Conservation (phyloP, 73 alveolate species). For the Uronychia binucleata region DNA sequence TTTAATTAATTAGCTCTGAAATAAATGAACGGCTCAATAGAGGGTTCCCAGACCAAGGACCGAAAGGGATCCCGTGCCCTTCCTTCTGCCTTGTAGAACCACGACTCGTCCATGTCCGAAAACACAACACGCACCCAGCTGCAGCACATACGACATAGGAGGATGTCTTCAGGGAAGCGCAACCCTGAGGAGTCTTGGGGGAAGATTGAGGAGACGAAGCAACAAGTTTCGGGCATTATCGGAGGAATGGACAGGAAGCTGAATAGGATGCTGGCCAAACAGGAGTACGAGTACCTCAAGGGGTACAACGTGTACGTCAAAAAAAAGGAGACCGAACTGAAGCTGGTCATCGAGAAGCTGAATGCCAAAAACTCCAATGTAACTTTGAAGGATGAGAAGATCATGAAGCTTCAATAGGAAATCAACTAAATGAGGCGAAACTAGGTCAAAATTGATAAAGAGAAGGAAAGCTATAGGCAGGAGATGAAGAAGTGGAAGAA, state of each 20-base stretch:
- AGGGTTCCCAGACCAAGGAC: too few species aligned
- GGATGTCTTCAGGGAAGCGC: not conserved
- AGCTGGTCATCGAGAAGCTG: constrained; percentile 41
- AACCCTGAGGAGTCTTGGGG: not conserved
- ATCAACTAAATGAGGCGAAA: constrained; percentile 42
- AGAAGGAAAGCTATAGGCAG: constrained; percentile 25
- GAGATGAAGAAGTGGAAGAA: constrained; percentile 52
- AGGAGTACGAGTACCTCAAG: constrained; percentile 58
- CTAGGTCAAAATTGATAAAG: constrained; percentile 27
- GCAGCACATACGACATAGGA: not conserved
- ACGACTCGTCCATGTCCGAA: not conserved
- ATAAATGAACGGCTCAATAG: too few species aligned
- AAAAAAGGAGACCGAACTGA: constrained; percentile 46
- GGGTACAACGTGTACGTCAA: constrained; percentile 61
- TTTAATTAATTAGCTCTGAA: too few species aligned
- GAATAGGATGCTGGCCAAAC: constrained; percentile 46
- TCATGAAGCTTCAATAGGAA: constrained; percentile 39
- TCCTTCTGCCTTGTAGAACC: too few species aligned
- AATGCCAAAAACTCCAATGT: constrained; percentile 55
- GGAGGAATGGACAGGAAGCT: constrained; percentile 50
- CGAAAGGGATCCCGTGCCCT: too few species aligned
- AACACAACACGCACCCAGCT: not conserved
- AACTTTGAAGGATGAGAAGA: constrained; percentile 61
- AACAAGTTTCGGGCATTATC: constrained; percentile 19
- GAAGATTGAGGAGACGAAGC: not conserved